These are phyloP conservation scores for Fusarium illudens DNA, from an alignment of 2,329 filamentous ascomycete species.

Conservation along the genomic window DNA sequence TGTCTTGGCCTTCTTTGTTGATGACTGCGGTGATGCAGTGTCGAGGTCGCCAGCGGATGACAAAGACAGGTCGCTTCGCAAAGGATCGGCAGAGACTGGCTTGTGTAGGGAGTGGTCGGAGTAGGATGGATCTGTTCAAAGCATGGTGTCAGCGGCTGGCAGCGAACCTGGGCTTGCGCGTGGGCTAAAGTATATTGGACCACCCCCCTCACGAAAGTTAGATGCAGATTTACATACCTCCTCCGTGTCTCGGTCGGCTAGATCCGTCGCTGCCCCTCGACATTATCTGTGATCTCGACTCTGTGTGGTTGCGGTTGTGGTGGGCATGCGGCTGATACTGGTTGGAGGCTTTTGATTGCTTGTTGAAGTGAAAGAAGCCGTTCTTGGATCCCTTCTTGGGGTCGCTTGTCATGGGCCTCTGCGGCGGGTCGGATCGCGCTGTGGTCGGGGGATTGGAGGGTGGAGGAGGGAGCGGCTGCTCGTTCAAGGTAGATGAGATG, in stretches of 20 bases:
- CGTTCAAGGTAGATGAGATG: conserved; percentile 40
- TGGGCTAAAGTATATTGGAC: conserved; percentile 29
- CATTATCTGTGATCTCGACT: conserved; percentile 50
- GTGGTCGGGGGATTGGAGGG: conserved; percentile 29
- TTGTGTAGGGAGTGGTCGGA: conserved; percentile 49
- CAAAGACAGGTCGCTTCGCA: conserved; percentile 62
- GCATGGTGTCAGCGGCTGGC: conserved; percentile 35
- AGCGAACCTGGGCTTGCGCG: conserved; percentile 15
- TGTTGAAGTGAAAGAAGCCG: conserved; percentile 62
- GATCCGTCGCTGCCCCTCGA: conserved; percentile 49
- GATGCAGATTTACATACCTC: conserved; percentile 47
- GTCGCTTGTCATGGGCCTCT: conserved; percentile 43
- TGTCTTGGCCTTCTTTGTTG: conserved; percentile 59
- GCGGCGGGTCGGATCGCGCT: conserved; percentile 19
- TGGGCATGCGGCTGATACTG: conserved; percentile 40
- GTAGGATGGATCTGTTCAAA: conserved; percentile 40
- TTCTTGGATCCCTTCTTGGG: conserved; percentile 56
- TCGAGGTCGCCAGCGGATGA: conserved; percentile 60
- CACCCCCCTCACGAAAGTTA: conserved; percentile 19
- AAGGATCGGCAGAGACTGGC: conserved; percentile 52
- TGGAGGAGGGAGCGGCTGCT: conserved; percentile 31
- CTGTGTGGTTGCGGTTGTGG: conserved; percentile 43
- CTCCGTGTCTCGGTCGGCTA: conserved; percentile 42
- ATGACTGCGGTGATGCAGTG: conserved; percentile 43
- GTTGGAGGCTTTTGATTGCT: conserved; percentile 54